Percentiles rank a stretch among this genome's conserved stretches.
Conservation (phyloP, 2,329 filamentous ascomycete species). For the Sporothrix pseudoabietina region DNA sequence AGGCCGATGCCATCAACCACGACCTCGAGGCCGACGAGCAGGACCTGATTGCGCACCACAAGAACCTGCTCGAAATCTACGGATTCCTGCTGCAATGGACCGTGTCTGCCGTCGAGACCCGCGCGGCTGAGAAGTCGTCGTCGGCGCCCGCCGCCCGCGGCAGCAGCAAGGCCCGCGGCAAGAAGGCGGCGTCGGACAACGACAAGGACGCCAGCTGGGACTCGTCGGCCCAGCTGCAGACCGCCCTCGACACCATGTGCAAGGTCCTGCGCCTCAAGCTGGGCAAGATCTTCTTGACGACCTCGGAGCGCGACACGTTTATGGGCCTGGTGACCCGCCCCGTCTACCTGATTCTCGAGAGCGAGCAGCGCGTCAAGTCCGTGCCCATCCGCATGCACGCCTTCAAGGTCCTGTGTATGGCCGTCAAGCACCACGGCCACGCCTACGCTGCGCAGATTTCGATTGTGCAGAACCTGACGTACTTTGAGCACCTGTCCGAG, state of each 20-base stretch:
- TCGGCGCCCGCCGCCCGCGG: slow-evolving; percentile 65
- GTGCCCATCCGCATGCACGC: slow-evolving; percentile 91
- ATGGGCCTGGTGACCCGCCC: slow-evolving; percentile 88
- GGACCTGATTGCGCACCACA: slow-evolving; percentile 82
- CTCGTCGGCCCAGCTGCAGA: slow-evolving; percentile 82
- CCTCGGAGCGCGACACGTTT: slow-evolving; percentile 93
- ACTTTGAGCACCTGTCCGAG: slow-evolving; percentile 98
- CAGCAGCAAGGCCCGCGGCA: slow-evolving; percentile 71
- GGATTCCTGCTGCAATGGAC: slow-evolving; percentile 95
- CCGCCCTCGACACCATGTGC: slow-evolving; percentile 89
- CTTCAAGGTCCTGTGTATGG: slow-evolving; percentile 95
- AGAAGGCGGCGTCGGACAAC: slow-evolving; percentile 55
- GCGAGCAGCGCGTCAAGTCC: slow-evolving; percentile 86
- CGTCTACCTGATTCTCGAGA: slow-evolving; percentile 91
- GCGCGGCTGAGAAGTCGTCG: slow-evolving; percentile 85
- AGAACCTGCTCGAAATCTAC: slow-evolving; percentile 88
- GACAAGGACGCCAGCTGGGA: slow-evolving; percentile 82
- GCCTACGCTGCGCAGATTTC: slow-evolving; percentile 96
- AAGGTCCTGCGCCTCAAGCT: slow-evolving; percentile 93
- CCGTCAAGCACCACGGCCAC: slow-evolving; percentile 96
- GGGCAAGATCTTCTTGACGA: slow-evolving; percentile 90
- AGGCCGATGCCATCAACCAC: slow-evolving; percentile 81
- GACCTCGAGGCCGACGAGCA: slow-evolving; percentile 93
- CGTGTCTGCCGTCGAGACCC: slow-evolving; percentile 89
- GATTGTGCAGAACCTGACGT: slow-evolving; percentile 95